Percentiles rank a stretch among this genome's conserved stretches.
phyloP scores from a whole-genome alignment of 1,284 basidiomycete species.

The Cryptococcus sp. region DNA sequence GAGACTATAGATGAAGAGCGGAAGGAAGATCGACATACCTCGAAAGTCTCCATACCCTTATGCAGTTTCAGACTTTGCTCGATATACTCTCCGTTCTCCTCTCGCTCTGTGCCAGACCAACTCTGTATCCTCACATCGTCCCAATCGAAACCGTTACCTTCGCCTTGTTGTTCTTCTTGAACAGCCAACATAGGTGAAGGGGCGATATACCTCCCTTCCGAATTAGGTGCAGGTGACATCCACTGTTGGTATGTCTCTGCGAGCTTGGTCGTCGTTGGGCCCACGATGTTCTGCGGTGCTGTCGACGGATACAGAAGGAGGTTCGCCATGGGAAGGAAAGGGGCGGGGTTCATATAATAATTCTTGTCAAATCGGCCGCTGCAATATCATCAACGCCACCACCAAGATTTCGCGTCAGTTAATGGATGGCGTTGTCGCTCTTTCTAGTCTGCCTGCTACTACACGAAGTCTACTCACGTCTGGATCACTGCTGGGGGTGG shows the following conservation, averaged over 20 bases:
- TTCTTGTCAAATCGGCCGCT: constrained; percentile 32
- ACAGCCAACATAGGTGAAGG: constrained; percentile 31
- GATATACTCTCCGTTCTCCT: constrained; percentile 40
- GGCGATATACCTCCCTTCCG: constrained; percentile 14
- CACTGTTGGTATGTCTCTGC: constrained; percentile 29
- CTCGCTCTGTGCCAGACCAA: constrained; percentile 36
- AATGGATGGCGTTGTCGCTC: not conserved
- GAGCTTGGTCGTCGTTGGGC: constrained; percentile 16
- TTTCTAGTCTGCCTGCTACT: no score
- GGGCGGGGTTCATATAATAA: constrained; percentile 42
- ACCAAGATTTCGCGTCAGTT: no score
- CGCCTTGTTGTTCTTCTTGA: constrained; percentile 14
- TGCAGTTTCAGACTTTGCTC: constrained; percentile 28
- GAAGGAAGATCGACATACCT: constrained; percentile 17
- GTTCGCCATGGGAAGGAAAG: constrained; percentile 33
- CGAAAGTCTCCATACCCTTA: constrained; percentile 15
- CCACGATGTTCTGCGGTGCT: constrained; percentile 4
- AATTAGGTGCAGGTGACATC: constrained; percentile 36
- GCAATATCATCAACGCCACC: no score
- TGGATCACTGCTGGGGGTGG: constrained; percentile 33
- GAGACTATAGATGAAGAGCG: not conserved
- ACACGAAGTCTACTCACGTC: constrained; percentile 12
- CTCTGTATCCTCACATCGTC: constrained; percentile 40
- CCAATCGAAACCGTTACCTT: constrained; percentile 37
- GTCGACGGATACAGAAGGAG: constrained; percentile 21